Conservation (phyloP, 2,329 filamentous ascomycete species). For the Clathrospora elynae region DNA sequence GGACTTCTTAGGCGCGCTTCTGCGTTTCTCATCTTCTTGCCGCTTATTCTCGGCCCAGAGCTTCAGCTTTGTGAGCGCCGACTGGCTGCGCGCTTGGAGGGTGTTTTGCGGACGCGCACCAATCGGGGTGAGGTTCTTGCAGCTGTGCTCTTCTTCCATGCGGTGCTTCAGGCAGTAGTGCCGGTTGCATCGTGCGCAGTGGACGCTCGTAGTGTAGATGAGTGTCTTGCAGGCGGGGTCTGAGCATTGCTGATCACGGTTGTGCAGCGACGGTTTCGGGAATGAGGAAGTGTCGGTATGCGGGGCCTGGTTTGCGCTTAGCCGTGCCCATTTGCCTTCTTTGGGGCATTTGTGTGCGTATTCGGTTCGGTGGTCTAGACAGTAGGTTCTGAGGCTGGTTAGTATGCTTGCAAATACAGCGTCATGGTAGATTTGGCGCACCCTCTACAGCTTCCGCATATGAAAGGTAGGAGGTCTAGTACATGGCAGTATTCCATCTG, state of each 20-base stretch:
- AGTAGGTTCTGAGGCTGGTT: conserved; percentile 69
- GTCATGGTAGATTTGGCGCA: conserved; percentile 27
- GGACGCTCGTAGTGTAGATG: conserved; percentile 71
- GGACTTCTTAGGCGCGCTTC: conserved; percentile 25
- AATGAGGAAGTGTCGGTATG: conserved; percentile 32
- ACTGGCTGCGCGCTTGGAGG: conserved; percentile 65
- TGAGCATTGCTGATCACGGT: conserved; percentile 71
- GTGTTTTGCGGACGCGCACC: conserved; percentile 56
- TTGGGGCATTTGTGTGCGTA: conserved; percentile 72
- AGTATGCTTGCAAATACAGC: conserved; percentile 4
- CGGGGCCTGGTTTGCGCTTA: conserved; percentile 50
- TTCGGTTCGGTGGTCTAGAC: conserved; percentile 91
- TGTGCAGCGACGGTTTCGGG: conserved; percentile 61
- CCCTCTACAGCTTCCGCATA: conserved; percentile 83
- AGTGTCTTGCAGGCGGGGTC: conserved; percentile 69
- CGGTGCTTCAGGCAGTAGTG: conserved; percentile 80
- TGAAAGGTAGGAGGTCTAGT: conserved; percentile 94
- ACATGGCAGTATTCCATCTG: conserved; percentile 89
- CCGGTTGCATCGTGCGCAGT: conserved; percentile 73
- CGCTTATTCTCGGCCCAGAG: conserved; percentile 81
- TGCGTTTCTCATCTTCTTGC: conserved; percentile 67
- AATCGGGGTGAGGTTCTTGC: conserved; percentile 70
- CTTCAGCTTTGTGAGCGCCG: conserved; percentile 76
- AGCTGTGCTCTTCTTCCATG: conserved; percentile 81
- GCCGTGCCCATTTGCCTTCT: conserved; percentile 63